These are phyloP conservation scores for Colletotrichum sp. DNA, from an alignment of 2,329 filamentous ascomycete genomes.

Conservation along the genomic window DNA sequence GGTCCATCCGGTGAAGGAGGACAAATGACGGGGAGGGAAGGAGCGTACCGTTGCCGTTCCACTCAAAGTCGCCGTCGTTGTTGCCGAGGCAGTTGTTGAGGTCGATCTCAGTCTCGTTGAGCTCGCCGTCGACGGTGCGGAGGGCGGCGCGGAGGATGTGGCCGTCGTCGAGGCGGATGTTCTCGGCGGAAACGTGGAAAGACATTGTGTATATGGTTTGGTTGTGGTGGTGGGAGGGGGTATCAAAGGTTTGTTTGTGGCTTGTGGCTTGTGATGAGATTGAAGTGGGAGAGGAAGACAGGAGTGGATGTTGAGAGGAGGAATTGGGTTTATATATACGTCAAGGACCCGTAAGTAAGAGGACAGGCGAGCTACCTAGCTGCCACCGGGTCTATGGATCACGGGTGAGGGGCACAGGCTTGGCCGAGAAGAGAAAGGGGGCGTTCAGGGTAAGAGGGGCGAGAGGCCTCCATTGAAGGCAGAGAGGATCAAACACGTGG, in stretches of 20 bases:
- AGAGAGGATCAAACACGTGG: conserved; percentile 12
- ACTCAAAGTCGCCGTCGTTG: conserved; percentile 51
- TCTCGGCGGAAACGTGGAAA: conserved; percentile 53
- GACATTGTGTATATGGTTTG: conserved; percentile 37
- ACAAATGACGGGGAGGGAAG: fast-evolving
- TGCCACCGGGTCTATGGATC: not conserved
- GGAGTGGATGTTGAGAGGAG: not conserved
- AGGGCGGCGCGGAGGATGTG: conserved; percentile 52
- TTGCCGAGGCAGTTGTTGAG: conserved; percentile 58
- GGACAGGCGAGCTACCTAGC: not conserved
- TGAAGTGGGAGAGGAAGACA: not conserved
- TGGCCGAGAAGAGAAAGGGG: not conserved
- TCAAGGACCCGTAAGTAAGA: not conserved
- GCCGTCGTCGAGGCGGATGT: conserved; percentile 54
- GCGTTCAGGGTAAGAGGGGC: not conserved
- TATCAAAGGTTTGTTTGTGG: not conserved
- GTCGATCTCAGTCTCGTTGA: conserved; percentile 45
- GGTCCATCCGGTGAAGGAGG: not conserved
- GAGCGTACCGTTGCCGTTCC: conserved; percentile 40
- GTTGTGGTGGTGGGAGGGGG: not conserved
- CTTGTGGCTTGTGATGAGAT: not conserved
- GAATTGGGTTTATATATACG: not conserved
- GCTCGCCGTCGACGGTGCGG: conserved; percentile 46
- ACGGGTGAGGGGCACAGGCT: not conserved
- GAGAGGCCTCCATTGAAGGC: conserved; percentile 18